Evolutionary conservation across 2,329 filamentous ascomycete genomes (phyloP).

Genomic region (Bretziella fagacearum): DNA sequence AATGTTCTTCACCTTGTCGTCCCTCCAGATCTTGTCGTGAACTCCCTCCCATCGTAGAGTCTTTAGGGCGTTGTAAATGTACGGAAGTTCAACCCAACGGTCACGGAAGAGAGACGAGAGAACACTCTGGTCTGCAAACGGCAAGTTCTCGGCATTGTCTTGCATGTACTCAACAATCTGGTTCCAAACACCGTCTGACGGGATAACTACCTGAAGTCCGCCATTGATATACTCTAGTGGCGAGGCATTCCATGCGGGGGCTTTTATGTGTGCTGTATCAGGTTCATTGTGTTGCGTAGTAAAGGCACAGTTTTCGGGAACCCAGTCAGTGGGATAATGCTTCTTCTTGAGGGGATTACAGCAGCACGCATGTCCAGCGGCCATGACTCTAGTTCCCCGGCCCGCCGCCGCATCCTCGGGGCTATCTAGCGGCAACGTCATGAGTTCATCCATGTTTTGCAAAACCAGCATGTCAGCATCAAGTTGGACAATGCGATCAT

Average conservation of each 20-base stretch:
- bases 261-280: constrained; percentile 29
- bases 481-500: constrained; percentile 63
- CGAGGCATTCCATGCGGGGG: constrained; percentile 27
- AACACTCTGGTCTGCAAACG: constrained; percentile 44
- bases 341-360: constrained; percentile 66
- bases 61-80: constrained; percentile 47
- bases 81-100: constrained; percentile 41
- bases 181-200: constrained; percentile 29
- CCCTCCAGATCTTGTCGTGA: constrained; percentile 39
- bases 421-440: constrained; percentile 59
- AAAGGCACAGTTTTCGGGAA: constrained; percentile 40
- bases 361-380: constrained; percentile 67
- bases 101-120: constrained; percentile 37
- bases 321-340: constrained; percentile 63
- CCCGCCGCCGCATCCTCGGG: constrained; percentile 11
- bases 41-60: constrained; percentile 37
- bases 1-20: constrained; percentile 41
- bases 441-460: constrained; percentile 81
- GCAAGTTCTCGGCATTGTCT: constrained; percentile 29
- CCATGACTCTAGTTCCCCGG: constrained; percentile 44
- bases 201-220: constrained; percentile 40
- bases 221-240: constrained; percentile 34
- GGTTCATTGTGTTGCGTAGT: constrained; percentile 34
- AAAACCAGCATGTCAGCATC: constrained; percentile 78
- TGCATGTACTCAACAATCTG: constrained; percentile 36